Percentiles rank a stretch among this genome's conserved stretches.
These are phyloP conservation scores for Tricholoma sp. DNA, from an alignment of 768 basidiomycete species.

Conservation along the genomic window DNA sequence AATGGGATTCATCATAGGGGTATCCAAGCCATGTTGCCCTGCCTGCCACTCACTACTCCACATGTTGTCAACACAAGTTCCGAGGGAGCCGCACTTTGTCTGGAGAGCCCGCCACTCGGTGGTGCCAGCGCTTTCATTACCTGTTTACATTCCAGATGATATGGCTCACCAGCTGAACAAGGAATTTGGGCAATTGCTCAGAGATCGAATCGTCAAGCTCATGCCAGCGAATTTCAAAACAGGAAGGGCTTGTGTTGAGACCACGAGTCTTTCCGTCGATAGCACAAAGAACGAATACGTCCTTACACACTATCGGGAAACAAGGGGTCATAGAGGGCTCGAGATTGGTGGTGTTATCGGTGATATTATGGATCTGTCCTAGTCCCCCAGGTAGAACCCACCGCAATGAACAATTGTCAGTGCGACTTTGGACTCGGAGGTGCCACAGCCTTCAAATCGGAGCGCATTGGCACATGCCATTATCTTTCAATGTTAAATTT, in stretches of 20 bases:
- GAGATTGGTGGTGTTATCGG: no score
- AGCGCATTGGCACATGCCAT: no score
- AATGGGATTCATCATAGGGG: not conserved
- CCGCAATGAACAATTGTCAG: no score
- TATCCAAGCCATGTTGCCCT: not conserved
- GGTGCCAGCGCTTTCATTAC: not conserved
- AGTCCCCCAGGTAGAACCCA: no score
- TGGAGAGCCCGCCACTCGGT: not conserved
- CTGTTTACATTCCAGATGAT: not conserved
- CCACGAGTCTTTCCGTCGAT: no score
- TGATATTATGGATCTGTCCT: no score
- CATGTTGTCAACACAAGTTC: not conserved
- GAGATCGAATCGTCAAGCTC: not conserved
- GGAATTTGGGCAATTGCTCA: not conserved
- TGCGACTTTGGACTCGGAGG: no score
- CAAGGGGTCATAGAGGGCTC: no score
- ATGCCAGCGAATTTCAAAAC: not conserved
- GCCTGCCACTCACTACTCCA: not conserved
- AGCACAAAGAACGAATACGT: no score
- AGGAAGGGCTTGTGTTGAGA: not conserved
- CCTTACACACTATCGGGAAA: no score
- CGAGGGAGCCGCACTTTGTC: not conserved
- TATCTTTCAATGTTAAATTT: no score
- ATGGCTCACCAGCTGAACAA: not conserved
- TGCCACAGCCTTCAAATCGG: no score